phyloP scores from a whole-genome alignment of 306 rosid species.

The Potentilla sterilis region DNA sequence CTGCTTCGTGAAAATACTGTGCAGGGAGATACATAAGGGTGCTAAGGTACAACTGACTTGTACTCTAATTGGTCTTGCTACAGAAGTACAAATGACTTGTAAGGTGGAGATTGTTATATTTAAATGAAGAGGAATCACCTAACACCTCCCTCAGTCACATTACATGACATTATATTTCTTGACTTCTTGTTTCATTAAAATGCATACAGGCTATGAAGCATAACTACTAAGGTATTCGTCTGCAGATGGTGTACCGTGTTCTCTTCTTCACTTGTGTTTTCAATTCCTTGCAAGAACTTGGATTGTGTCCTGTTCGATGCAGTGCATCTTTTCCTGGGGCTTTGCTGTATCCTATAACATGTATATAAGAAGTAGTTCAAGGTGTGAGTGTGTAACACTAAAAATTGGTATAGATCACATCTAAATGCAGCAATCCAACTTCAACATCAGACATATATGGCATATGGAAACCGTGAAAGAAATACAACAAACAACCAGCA shows the following conservation, averaged over 20 bases:
- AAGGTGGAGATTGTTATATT: too few relatives aligned
- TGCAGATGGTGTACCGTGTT: neutral
- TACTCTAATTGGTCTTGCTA: too few relatives aligned
- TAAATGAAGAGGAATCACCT: too few relatives aligned
- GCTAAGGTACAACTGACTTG: too few relatives aligned
- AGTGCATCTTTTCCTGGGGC: neutral
- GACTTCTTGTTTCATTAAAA: too few relatives aligned
- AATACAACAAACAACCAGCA: neutral
- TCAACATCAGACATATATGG: neutral
- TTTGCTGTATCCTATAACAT: constrained; percentile 17
- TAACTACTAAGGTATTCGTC: neutral
- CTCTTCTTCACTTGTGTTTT: neutral
- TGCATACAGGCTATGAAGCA: neutral
- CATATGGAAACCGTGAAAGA: neutral
- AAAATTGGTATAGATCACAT: neutral
- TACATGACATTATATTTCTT: too few relatives aligned
- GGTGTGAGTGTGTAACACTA: neutral
- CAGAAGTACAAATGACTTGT: too few relatives aligned
- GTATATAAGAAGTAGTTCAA: neutral
- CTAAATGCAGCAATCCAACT: neutral
- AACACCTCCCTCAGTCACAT: too few relatives aligned
- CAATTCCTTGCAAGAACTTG: neutral
- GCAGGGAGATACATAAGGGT: too few relatives aligned
- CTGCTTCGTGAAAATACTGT: too few relatives aligned
- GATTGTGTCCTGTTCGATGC: neutral